These are phyloP conservation scores for Fusarium bactridioides DNA, from an alignment of 2,329 filamentous ascomycete species.

Conservation along the genomic window DNA sequence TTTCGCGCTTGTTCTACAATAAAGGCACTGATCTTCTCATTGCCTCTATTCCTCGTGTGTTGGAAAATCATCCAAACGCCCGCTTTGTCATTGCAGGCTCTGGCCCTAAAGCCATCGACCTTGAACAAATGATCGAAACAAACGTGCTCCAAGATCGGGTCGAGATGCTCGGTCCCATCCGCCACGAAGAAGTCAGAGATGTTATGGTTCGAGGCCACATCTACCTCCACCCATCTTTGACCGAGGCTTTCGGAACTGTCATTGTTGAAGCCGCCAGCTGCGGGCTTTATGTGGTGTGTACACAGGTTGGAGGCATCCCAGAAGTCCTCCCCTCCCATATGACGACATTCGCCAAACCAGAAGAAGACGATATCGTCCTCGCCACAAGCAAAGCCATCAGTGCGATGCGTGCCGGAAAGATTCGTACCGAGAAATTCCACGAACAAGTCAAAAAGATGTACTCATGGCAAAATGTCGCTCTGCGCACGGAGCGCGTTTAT, in stretches of 20 bases:
- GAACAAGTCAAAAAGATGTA: slow-evolving; percentile 99
- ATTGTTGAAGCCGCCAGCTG: slow-evolving; percentile 97
- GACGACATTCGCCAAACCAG: slow-evolving; percentile 96
- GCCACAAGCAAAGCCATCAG: slow-evolving; percentile 91
- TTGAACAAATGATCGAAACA: slow-evolving; percentile 97
- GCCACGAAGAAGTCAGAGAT: slow-evolving; percentile 95
- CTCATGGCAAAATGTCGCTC: slow-evolving; percentile 95
- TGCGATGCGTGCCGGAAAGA: slow-evolving; percentile 82
- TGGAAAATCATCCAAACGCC: slow-evolving; percentile 88
- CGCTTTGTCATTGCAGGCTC: slow-evolving; percentile 97
- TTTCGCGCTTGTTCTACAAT: slow-evolving; percentile 97
- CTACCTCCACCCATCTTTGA: slow-evolving; percentile 93
- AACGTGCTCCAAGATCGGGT: slow-evolving; percentile 94
- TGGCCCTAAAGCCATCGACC: slow-evolving; percentile 94
- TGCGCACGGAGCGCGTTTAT: slow-evolving; percentile 93
- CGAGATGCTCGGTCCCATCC: slow-evolving; percentile 87
- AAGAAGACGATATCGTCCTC: slow-evolving; percentile 91
- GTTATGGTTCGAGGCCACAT: slow-evolving; percentile 98
- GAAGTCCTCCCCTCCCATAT: slow-evolving; percentile 96
- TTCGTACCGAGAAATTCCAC: slow-evolving; percentile 93
- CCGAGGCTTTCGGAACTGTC: slow-evolving; percentile 96
- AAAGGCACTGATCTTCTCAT: slow-evolving; percentile 98
- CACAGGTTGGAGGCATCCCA: slow-evolving; percentile 94
- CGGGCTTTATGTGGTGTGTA: slow-evolving; percentile 95
- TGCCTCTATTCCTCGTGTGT: slow-evolving; percentile 90